Evolutionary conservation across 192 early-diverging fungal genomes (phyloP).

Genomic region (Coemansia furcata): DNA sequence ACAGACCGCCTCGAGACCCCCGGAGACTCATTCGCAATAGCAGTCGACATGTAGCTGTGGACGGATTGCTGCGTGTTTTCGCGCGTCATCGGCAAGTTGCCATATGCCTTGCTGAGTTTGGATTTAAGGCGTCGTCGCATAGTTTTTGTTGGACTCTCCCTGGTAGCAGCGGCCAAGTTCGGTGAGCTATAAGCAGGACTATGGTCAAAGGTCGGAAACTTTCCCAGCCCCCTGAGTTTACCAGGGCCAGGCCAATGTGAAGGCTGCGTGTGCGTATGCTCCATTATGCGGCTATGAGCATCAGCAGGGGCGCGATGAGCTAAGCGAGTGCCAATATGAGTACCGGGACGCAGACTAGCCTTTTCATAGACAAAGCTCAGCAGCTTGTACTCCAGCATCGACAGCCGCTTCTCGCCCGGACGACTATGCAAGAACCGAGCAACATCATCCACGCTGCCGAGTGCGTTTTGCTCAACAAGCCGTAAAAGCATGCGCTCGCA

Average conservation of each 20-base stretch:
- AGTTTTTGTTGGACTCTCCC: not conserved
- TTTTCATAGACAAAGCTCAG: constrained; percentile 26
- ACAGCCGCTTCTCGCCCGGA: constrained; percentile 22
- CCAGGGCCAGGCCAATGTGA: not conserved
- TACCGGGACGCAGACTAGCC: not conserved
- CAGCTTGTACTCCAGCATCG: constrained; percentile 40
- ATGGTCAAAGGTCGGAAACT: not conserved
- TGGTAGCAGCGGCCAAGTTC: not conserved
- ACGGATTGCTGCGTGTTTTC: constrained; percentile 10
- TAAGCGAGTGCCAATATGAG: not conserved
- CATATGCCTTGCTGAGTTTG: constrained; percentile 7
- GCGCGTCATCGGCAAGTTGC: constrained; percentile 11
- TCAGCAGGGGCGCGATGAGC: not conserved
- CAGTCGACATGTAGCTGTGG: constrained; percentile 23
- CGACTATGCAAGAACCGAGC: constrained; percentile 19
- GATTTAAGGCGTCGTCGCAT: constrained; percentile 10
- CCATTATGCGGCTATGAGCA: not conserved
- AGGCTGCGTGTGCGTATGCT: not conserved
- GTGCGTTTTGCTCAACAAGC: constrained; percentile 11
- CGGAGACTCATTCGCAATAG: constrained; percentile 14
- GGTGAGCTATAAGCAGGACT: constrained; percentile 3
- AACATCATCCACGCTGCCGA: constrained; percentile 14
- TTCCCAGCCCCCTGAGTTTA: not conserved
- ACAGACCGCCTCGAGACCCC: not conserved
- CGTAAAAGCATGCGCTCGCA: constrained; percentile 41